Base-by-base conservation (phyloP, 1,139 yeast species). In the Meyerozyma athensensis region DNA sequence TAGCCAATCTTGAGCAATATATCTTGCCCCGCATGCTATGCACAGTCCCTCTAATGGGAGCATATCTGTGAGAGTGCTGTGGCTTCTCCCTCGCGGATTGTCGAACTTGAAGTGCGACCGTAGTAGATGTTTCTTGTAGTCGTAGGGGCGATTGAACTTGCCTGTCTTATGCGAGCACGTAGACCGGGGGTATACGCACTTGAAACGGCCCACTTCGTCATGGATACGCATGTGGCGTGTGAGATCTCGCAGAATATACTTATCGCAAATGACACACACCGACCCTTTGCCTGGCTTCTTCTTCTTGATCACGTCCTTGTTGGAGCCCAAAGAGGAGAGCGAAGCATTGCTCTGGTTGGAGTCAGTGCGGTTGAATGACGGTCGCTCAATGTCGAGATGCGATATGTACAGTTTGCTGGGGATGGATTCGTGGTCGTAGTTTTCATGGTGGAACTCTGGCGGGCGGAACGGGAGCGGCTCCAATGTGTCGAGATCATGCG, bases 221-320 rank as follows among this genome's bases (percentile, higher is more conserved):
- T 70, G 76, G 34, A 66, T 70, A 36, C 76, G 56, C 60, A 69
- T 58, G 46, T 70, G 76, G 34, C 76, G 51, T 3, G 71, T 67
- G 39, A 68, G 54, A 45, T 70, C 76, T 38, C 76, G 50, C 39
- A 68, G 61, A 39, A 70, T 70, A 44, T 53, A 67, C 44, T 68
- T 68, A 38, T 62, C 68, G 47, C 76, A 70, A 7, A 69, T 52
- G 5, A 61, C 43, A 42, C 76, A 70, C 2, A 60, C 56, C 8
- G 72, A 61, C 4, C 74, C 74, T 44, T 67, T 68, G 22, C 63
- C 53, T 17, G 44, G 43, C 39, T 65, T 55, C 44, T 65, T 65
- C 52, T 61, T 63, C 35, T 57, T 58, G 19, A 44, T 32, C 33
- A 43, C 44, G 28, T 45, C 45, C 28, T 48, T 49, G 14, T 36